Evolutionary conservation across 1,284 basidiomycete species (phyloP).

Genomic region (Ceratobasidium sp.): DNA sequence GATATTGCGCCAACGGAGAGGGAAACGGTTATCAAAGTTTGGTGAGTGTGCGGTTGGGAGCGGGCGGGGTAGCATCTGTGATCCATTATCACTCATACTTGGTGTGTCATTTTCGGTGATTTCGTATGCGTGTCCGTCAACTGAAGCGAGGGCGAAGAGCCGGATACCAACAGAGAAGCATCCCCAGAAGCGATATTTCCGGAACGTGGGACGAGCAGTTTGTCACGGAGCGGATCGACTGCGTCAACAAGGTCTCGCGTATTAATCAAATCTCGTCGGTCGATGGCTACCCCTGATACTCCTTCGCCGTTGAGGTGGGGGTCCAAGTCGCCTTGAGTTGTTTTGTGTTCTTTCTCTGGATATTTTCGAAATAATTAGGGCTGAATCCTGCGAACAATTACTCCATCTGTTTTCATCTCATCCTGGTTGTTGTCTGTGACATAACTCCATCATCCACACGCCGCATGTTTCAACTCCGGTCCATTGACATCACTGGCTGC

Average conservation of each 20-base stretch:
- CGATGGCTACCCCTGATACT: not conserved
- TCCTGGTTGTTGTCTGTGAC: not conserved
- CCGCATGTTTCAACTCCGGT: not conserved
- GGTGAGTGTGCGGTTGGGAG: conserved; percentile 8
- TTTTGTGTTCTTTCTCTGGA: not conserved
- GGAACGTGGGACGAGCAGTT: not conserved
- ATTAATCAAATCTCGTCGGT: not conserved
- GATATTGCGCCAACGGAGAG: conserved; percentile 11
- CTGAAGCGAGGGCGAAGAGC: conserved; percentile 20
- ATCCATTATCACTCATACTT: not conserved
- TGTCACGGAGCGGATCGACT: conserved; percentile 9
- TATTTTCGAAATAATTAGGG: not conserved
- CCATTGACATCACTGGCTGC: conserved; percentile 14
- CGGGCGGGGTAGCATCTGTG: not conserved
- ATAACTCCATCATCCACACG: not conserved
- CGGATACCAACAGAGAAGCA: conserved; percentile 3
- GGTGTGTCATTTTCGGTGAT: conserved; percentile 22
- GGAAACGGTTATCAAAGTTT: conserved; percentile 4
- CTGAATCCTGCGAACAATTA: not conserved
- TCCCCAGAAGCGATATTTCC: not conserved
- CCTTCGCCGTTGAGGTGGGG: conserved; percentile 4
- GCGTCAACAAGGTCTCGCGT: conserved; percentile 6
- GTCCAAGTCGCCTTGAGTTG: conserved; percentile 1
- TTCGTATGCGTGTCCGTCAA: not conserved
- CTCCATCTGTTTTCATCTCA: not conserved